Conservation (phyloP, 148 eudicot species). For the Rhododendron griersonianum region DNA sequence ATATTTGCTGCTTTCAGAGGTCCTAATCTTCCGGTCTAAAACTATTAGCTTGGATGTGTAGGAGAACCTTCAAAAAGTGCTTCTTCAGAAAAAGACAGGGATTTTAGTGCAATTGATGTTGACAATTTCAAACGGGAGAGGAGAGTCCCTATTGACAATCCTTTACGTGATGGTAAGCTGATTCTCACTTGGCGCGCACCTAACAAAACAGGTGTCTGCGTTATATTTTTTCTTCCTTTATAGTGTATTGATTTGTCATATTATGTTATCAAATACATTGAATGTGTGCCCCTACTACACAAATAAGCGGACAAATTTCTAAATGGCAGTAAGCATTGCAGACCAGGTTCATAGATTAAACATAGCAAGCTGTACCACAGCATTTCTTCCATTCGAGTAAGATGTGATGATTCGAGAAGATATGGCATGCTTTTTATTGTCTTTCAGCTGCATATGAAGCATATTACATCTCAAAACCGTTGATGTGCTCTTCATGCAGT, state of each 20-base stretch:
- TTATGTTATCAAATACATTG: not conserved
- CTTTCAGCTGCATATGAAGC: conserved; percentile 5
- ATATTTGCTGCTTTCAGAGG: not conserved
- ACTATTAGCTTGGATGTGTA: conserved; percentile 20
- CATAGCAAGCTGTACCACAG: not conserved
- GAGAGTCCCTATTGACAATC: conserved; percentile 21
- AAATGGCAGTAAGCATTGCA: not conserved
- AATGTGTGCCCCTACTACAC: not conserved
- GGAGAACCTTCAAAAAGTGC: conserved; percentile 28
- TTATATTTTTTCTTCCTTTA: not conserved
- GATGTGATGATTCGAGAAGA: not conserved
- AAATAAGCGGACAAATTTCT: not conserved
- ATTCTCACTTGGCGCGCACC: conserved; percentile 10
- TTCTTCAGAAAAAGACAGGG: conserved; percentile 18
- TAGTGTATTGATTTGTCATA: not conserved
- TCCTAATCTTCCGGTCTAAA: conserved; percentile 2
- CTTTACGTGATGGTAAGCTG: conserved; percentile 68
- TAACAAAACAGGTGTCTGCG: not conserved
- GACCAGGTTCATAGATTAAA: not conserved
- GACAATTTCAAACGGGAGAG: conserved; percentile 16
- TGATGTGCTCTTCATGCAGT: not conserved
- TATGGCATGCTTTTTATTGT: not conserved
- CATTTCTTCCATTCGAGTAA: not conserved
- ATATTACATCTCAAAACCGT: not conserved
- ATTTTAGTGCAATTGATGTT: conserved; percentile 11